Evolutionary conservation across 179 eudicot genomes (phyloP).

Genomic region (Heliamphora pulchella): DNA sequence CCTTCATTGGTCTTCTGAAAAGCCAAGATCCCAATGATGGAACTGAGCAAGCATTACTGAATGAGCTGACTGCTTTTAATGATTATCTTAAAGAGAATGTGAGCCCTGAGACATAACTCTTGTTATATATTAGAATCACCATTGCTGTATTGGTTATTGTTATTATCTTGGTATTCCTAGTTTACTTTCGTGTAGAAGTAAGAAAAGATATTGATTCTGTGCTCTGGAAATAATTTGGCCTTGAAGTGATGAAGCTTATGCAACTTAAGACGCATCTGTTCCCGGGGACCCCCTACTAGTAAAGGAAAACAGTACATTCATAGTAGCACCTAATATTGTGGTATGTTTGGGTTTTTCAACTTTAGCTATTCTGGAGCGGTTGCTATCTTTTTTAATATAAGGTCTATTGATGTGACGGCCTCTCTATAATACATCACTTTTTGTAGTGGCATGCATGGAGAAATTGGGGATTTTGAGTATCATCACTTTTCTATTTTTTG

Average conservation of each 20-base stretch:
- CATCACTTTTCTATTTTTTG: not conserved
- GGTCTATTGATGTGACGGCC: not conserved
- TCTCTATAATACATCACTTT: not conserved
- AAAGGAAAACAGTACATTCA: not conserved
- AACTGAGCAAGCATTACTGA: constrained; percentile 68
- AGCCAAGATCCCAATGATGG: constrained; percentile 90
- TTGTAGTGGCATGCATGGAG: not conserved
- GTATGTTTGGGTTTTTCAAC: constrained; percentile 1
- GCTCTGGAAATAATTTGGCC: not conserved
- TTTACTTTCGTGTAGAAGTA: not conserved
- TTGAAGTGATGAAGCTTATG: constrained; percentile 10
- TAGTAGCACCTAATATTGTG: not conserved
- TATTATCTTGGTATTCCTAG: not conserved
- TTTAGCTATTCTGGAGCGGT: not conserved
- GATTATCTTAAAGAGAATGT: constrained; percentile 73
- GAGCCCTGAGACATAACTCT: constrained; percentile 21
- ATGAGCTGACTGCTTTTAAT: constrained; percentile 67
- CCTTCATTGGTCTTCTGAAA: constrained; percentile 80
- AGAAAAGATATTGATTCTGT: not conserved
- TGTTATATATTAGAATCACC: not conserved
- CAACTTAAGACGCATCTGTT: not conserved
- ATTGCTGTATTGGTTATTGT: not conserved
- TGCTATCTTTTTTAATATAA: not conserved
- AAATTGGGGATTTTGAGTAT: not conserved
- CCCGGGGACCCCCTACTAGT: not conserved